Conservation (phyloP, 148 eudicot genomes). For the Rhododendron griersonianum region DNA sequence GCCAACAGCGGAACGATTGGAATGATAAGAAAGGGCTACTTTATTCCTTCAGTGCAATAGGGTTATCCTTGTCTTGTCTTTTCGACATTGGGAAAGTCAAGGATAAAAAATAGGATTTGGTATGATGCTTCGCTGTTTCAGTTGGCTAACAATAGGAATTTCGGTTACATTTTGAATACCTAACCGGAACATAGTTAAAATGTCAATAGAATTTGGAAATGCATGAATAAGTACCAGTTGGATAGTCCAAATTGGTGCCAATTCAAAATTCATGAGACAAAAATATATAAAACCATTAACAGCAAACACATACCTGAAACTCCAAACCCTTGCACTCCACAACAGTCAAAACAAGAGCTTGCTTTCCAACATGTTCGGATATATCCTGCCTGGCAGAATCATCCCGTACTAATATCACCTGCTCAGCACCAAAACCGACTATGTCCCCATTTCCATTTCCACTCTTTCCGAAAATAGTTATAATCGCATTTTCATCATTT, state of each 20-base stretch:
- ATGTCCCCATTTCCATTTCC: constrained; percentile 34
- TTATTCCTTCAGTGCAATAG: background rate
- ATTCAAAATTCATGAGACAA: background rate
- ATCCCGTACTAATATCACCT: constrained; percentile 67
- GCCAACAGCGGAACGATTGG: background rate
- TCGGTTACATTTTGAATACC: background rate
- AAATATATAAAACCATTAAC: background rate
- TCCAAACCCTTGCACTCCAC: constrained; percentile 79
- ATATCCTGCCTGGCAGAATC: constrained; percentile 42
- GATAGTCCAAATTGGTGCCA: background rate
- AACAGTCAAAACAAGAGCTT: constrained; percentile 64
- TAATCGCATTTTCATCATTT: constrained; percentile 54
- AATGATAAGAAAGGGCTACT: background rate
- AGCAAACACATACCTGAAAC: constrained; percentile 46
- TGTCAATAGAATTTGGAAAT: background rate
- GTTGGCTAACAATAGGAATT: background rate
- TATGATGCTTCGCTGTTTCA: background rate
- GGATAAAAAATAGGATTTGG: background rate
- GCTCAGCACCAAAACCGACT: constrained; percentile 75
- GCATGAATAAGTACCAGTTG: background rate
- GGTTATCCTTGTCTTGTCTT: background rate
- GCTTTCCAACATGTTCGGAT: constrained; percentile 35
- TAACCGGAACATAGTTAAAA: background rate
- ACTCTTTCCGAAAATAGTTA: constrained; percentile 49
- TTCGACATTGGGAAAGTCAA: background rate